Evolutionary conservation across 768 basidiomycete genomes (phyloP).

Genomic region (Pisolithus marmoratus): DNA sequence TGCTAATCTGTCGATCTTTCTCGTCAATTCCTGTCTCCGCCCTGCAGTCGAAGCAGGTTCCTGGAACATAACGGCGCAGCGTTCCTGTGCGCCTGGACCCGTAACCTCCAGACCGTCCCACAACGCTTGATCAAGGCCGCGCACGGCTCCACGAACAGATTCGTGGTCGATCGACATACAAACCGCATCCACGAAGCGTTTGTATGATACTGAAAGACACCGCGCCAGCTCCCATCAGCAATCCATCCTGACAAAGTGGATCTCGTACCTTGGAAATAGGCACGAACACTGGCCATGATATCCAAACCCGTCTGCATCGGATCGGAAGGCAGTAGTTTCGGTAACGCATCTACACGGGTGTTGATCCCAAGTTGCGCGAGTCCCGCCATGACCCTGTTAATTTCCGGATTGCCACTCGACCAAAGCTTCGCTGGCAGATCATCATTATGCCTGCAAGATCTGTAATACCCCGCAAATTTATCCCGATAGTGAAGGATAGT

Average conservation of each 20-base stretch:
- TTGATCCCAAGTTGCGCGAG: conserved; percentile 22
- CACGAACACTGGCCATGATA: conserved; percentile 69
- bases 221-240: not conserved
- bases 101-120: conserved; percentile 47
- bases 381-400: conserved; percentile 25
- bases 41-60: conserved; percentile 47
- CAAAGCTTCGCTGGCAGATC: conserved; percentile 9
- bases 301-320: conserved; percentile 48
- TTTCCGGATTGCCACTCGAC: conserved; percentile 2
- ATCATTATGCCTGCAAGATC: conserved; percentile 17
- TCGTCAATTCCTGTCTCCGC: conserved; percentile 41
- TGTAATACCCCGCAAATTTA: conserved; percentile 49
- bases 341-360: conserved; percentile 37
- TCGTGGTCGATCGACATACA: conserved; percentile 37
- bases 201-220: conserved; percentile 39
- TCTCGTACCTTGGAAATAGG: conserved; percentile 67
- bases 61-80: conserved; percentile 47
- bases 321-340: conserved; percentile 47
- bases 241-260: not conserved
- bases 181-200: conserved; percentile 39
- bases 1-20: conserved; percentile 46
- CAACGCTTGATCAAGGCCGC: conserved; percentile 40
- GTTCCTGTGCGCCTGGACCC: conserved; percentile 38
- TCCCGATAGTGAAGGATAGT: conserved; percentile 42
- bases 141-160: conserved; percentile 40